Conservation (phyloP, 2,329 filamentous ascomycete species). For the Microsporum canis region DNA sequence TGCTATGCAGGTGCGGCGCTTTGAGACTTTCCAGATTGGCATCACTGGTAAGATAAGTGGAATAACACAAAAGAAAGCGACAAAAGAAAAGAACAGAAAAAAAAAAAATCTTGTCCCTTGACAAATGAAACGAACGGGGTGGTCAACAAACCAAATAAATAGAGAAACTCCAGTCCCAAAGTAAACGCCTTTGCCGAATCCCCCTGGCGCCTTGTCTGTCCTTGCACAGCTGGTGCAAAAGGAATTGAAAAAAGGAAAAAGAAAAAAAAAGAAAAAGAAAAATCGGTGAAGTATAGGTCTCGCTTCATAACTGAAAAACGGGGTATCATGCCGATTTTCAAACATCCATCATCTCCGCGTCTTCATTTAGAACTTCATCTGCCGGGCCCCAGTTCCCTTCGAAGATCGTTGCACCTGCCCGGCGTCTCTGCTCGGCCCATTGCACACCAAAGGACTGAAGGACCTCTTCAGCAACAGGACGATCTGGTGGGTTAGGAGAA, state of each 20-base stretch:
- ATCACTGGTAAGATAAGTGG: slow-evolving; percentile 4
- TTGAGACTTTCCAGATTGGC: neutral
- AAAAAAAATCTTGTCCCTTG: neutral
- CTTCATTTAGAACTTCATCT: slow-evolving; percentile 48
- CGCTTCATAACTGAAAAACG: neutral
- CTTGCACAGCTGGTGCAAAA: neutral
- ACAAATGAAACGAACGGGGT: neutral
- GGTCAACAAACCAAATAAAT: neutral
- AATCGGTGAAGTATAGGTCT: neutral
- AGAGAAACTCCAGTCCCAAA: neutral
- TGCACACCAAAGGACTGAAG: slow-evolving; percentile 60
- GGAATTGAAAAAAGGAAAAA: neutral
- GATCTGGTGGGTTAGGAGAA: slow-evolving; percentile 56
- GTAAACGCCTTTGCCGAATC: neutral
- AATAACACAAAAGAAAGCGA: neutral
- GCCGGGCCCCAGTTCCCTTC: slow-evolving; percentile 91
- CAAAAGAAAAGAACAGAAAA: neutral
- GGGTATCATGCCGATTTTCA: slow-evolving; percentile 18
- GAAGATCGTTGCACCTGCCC: slow-evolving; percentile 84
- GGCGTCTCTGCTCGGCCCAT: slow-evolving; percentile 68
- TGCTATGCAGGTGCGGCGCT: neutral
- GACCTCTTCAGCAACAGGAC: slow-evolving; percentile 64
- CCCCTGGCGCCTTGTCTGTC: neutral
- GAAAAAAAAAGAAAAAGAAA: neutral
- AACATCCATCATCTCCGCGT: slow-evolving; percentile 55